phyloP scores from a whole-genome alignment of 2,329 filamentous ascomycete species.

The Cryphonectria carpinicola region DNA sequence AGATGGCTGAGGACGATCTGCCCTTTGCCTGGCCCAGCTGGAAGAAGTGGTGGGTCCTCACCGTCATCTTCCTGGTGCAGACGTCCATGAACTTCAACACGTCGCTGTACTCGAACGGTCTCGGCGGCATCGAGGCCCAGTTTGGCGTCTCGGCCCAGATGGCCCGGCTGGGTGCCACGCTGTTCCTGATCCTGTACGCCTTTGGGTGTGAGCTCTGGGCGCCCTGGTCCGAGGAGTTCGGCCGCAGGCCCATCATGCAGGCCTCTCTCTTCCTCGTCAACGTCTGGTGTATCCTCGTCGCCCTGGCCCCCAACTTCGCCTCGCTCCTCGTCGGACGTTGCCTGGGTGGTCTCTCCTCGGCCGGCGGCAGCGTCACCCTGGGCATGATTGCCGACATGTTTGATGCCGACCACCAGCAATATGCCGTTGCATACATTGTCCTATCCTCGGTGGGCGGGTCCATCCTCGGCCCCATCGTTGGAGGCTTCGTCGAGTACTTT shows the following conservation, averaged over 20 bases:
- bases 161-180: slow-evolving; percentile 73
- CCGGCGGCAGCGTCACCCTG: slow-evolving; percentile 73
- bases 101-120: slow-evolving; percentile 72
- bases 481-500: slow-evolving; percentile 72
- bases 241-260: slow-evolving; percentile 77
- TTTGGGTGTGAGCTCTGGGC: slow-evolving; percentile 90
- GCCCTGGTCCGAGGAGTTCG: slow-evolving; percentile 83
- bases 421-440: slow-evolving; percentile 75
- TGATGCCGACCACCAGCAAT: slow-evolving; percentile 72
- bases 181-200: slow-evolving; percentile 79
- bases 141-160: slow-evolving; percentile 71
- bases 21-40: slow-evolving; percentile 62
- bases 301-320: slow-evolving; percentile 72
- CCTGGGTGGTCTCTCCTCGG: slow-evolving; percentile 71
- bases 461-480: slow-evolving; percentile 76
- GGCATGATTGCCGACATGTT: slow-evolving; percentile 78
- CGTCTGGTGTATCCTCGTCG: slow-evolving; percentile 74
- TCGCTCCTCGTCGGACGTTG: slow-evolving; percentile 72
- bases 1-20: slow-evolving; percentile 68
- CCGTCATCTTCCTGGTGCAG: slow-evolving; percentile 74
- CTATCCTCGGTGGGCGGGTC: slow-evolving; percentile 81
- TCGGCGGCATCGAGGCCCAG: slow-evolving; percentile 66
- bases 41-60: slow-evolving; percentile 75
- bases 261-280: slow-evolving; percentile 75
- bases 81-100: slow-evolving; percentile 82